These are phyloP conservation scores for Zygoascus biomembranicola DNA, from an alignment of 805 yeast species.

Conservation along the genomic window DNA sequence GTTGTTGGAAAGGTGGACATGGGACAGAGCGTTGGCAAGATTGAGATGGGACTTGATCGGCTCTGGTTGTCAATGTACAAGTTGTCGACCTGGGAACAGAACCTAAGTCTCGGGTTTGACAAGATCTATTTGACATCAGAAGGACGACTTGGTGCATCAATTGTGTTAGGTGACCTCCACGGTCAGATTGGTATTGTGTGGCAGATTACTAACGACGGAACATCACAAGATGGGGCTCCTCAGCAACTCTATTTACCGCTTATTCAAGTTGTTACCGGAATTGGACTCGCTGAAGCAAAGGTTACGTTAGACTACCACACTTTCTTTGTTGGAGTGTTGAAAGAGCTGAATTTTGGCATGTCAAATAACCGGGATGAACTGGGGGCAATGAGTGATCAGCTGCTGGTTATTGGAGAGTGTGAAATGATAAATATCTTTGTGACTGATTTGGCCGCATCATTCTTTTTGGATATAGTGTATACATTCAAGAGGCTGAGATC, in stretches of 20 bases:
- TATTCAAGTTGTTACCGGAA: constrained; percentile 50
- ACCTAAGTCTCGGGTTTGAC: constrained; percentile 53
- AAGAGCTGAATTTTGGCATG: constrained; percentile 43
- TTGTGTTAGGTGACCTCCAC: constrained; percentile 42
- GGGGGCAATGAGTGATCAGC: constrained; percentile 20
- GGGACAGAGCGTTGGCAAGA: constrained; percentile 74
- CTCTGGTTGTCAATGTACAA: constrained; percentile 67
- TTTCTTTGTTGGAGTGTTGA: constrained; percentile 56
- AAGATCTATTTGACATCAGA: constrained; percentile 43
- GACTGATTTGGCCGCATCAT: constrained; percentile 82
- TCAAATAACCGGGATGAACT: constrained; percentile 55
- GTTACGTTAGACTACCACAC: constrained; percentile 79
- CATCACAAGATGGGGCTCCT: constrained; percentile 21
- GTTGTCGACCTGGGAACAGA: constrained; percentile 61
- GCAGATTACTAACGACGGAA: constrained; percentile 34
- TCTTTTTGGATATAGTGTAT: constrained; percentile 66
- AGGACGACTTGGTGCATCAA: constrained; percentile 74
- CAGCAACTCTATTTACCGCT: constrained; percentile 49
- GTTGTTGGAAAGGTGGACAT: constrained; percentile 56
- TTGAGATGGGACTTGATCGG: constrained; percentile 45
- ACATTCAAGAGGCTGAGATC: constrained; percentile 63
- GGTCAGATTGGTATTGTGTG: constrained; percentile 65
- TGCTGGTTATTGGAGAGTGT: constrained; percentile 44
- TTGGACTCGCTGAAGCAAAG: constrained; percentile 49
- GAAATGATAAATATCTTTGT: constrained; percentile 51